Evolutionary conservation across 768 basidiomycete species (phyloP).

Genomic region (Termitomyces titanicus): DNA sequence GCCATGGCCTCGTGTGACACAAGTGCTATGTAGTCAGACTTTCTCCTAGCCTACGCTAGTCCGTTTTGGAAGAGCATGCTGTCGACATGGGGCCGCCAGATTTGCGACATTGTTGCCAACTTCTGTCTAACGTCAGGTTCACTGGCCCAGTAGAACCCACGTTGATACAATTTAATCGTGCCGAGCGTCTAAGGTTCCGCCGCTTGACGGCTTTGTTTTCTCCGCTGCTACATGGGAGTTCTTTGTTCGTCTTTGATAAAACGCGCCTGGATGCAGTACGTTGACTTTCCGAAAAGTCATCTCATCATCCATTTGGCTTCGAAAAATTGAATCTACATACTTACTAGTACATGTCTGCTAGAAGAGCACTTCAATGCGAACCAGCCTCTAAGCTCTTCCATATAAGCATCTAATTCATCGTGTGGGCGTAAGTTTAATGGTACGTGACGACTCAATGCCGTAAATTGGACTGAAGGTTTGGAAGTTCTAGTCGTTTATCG

Average conservation of each 20-base stretch:
- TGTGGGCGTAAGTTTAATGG: too few relatives aligned
- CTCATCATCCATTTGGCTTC: background rate
- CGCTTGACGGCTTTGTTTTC: background rate
- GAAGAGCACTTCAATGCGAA: too few relatives aligned
- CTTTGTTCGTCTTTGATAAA: background rate
- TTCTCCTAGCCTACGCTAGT: constrained; percentile 5
- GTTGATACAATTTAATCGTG: background rate
- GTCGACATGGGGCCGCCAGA: background rate
- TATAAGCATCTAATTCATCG: too few relatives aligned
- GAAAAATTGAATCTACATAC: background rate
- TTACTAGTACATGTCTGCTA: too few relatives aligned
- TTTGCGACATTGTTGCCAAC: background rate
- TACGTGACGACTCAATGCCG: too few relatives aligned
- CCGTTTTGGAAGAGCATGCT: background rate
- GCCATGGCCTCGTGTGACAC: constrained; percentile 17
- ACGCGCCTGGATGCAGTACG: background rate
- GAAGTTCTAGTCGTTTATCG: too few relatives aligned
- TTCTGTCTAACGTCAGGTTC: background rate
- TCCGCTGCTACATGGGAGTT: background rate
- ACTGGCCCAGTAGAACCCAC: background rate
- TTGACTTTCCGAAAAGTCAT: background rate
- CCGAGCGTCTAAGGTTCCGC: background rate
- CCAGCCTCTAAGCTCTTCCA: too few relatives aligned
- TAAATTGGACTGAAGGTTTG: too few relatives aligned
- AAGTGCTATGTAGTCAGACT: constrained; percentile 14